Conservation (phyloP, 305 asterid species). For the Fraxinus albicans region DNA sequence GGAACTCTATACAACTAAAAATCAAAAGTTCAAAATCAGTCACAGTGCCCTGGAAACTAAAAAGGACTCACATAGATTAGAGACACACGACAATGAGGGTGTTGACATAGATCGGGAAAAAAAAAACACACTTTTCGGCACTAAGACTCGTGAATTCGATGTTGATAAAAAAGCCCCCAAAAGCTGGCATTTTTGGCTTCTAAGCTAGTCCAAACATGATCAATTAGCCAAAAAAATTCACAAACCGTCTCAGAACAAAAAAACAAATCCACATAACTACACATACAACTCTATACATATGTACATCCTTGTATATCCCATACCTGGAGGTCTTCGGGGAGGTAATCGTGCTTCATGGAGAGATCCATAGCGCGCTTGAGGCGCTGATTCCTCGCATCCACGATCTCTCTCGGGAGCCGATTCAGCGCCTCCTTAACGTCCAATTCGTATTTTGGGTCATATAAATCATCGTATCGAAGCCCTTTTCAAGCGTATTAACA, state of each 20-base stretch:
- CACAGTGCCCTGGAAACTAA: background rate
- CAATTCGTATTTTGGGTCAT: slow-evolving; percentile 67
- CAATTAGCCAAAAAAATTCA: background rate
- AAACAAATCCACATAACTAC: background rate
- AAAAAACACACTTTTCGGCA: background rate
- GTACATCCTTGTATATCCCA: background rate
- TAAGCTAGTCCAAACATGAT: background rate
- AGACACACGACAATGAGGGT: background rate
- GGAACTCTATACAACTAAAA: background rate
- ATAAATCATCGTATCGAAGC: slow-evolving; percentile 71
- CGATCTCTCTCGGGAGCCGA: slow-evolving; percentile 74
- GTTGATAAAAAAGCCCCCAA: background rate
- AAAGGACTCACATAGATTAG: background rate
- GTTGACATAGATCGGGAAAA: background rate
- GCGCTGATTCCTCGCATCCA: slow-evolving; percentile 83
- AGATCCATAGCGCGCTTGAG: slow-evolving; percentile 85
- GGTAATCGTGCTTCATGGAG: slow-evolving; percentile 79
- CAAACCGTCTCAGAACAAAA: background rate
- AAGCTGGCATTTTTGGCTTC: background rate
- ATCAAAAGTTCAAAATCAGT: background rate
- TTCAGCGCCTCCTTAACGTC: slow-evolving; percentile 82
- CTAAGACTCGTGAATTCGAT: background rate
- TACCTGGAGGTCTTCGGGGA: slow-evolving; percentile 73
- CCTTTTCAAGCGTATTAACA: slow-evolving; percentile 34
- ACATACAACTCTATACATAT: background rate